Percentiles rank a stretch among this genome's conserved stretches.
phyloP scores from a whole-genome alignment of 2,329 filamentous ascomycete genomes.

The Colletotrichum euphorbiae region DNA sequence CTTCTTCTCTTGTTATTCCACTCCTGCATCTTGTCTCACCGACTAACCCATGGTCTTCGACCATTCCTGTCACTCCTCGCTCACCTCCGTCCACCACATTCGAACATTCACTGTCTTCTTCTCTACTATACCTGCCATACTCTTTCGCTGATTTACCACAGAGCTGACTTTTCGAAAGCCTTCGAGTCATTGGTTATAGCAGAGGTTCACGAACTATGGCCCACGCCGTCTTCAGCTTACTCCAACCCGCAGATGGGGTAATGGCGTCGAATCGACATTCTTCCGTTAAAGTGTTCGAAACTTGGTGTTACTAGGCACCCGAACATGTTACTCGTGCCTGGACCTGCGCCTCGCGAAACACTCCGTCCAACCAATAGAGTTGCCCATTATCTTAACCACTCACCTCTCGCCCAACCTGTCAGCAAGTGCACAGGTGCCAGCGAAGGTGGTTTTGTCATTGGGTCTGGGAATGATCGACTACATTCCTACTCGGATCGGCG shows the following conservation, averaged over 20 bases:
- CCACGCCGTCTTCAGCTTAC: not conserved
- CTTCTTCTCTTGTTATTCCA: not conserved
- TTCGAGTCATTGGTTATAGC: not conserved
- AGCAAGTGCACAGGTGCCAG: slow-evolving; percentile 4
- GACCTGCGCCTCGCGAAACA: slow-evolving; percentile 17
- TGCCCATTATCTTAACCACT: not conserved
- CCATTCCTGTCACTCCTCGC: not conserved
- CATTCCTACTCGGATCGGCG: slow-evolving; percentile 1
- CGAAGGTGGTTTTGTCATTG: not conserved
- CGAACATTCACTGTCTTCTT: slow-evolving; percentile 9
- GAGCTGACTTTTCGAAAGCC: slow-evolving; percentile 1
- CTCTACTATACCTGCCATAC: slow-evolving; percentile 9
- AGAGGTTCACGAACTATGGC: not conserved
- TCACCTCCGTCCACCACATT: not conserved
- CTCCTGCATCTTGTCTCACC: slow-evolving; percentile 2
- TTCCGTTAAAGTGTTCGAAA: slow-evolving; percentile 2
- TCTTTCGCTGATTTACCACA: slow-evolving; percentile 11
- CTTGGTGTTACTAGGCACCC: not conserved
- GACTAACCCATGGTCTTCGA: not conserved
- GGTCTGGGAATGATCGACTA: slow-evolving; percentile 16
- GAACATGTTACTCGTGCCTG: not conserved
- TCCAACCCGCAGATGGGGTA: not conserved
- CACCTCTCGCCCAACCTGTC: not conserved
- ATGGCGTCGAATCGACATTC: slow-evolving; percentile 22
- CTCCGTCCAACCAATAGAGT: not conserved